A percentile compares a stretch with the other conserved stretches of the same genome.
These are phyloP conservation scores for Cladosporium halotolerans DNA, from an alignment of 2,329 filamentous ascomycete genomes.

Conservation along the genomic window DNA sequence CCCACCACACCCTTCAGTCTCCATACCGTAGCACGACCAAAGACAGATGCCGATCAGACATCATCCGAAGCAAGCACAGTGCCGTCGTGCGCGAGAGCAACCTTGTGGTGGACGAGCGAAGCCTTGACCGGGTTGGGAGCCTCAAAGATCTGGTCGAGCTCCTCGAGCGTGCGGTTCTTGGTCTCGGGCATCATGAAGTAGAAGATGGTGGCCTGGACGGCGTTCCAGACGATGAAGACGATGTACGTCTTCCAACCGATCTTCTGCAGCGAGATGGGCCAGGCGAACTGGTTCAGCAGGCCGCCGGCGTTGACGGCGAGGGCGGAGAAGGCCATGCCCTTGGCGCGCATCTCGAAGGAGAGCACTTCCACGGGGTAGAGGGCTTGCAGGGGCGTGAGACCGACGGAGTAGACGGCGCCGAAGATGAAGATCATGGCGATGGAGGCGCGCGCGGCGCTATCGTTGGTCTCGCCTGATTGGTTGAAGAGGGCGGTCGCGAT, in stretches of 20 bases:
- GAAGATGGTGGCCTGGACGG: conserved; percentile 28
- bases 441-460: conserved; percentile 26
- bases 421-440: conserved; percentile 31
- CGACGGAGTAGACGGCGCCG: conserved; percentile 30
- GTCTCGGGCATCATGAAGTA: conserved; percentile 36
- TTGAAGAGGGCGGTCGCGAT: conserved; percentile 27
- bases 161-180: conserved; percentile 39
- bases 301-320: conserved; percentile 39
- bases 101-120: conserved; percentile 20
- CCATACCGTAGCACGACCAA: too few relatives aligned
- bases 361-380: conserved; percentile 43
- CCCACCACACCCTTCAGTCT: too few relatives aligned
- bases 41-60: conserved; percentile 5
- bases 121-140: conserved; percentile 35
- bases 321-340: conserved; percentile 39
- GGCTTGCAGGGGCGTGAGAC: conserved; percentile 27
- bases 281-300: conserved; percentile 34
- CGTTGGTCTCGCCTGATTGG: conserved; percentile 22
- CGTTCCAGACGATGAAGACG: conserved; percentile 29
- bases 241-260: conserved; percentile 27
- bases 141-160: conserved; percentile 40
- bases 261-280: conserved; percentile 23
- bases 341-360: conserved; percentile 42
- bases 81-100: conserved; percentile 21
- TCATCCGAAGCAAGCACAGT: conserved; percentile 21